Conservation (phyloP, 768 basidiomycete species). For the Suillus fuscotomentosus region DNA sequence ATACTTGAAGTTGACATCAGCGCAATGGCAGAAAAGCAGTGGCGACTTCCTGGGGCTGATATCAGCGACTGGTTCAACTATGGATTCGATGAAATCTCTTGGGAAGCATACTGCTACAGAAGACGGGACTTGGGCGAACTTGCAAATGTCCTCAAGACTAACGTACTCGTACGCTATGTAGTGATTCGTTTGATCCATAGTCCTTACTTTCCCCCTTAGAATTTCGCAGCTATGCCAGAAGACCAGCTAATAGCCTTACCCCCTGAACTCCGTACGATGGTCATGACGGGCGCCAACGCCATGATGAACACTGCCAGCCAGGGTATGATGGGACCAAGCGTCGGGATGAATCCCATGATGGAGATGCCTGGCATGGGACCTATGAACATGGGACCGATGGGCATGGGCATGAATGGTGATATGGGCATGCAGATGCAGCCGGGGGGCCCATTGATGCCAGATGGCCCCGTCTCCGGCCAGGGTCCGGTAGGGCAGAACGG, state of each 20-base stretch:
- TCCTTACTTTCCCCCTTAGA: constrained; percentile 40
- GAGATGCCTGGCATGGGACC: constrained; percentile 67
- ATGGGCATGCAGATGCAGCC: constrained; percentile 55
- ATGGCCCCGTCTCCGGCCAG: constrained; percentile 33
- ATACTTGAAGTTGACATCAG: constrained; percentile 84
- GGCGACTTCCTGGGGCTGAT: constrained; percentile 90
- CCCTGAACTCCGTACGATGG: constrained; percentile 81
- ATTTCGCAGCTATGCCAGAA: constrained; percentile 80
- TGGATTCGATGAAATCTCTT: constrained; percentile 95
- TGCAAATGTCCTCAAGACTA: constrained; percentile 76
- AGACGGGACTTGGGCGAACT: constrained; percentile 79
- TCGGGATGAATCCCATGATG: constrained; percentile 73
- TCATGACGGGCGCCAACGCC: constrained; percentile 77
- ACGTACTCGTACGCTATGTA: constrained; percentile 64
- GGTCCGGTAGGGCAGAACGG: constrained; percentile 36
- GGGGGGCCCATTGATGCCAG: constrained; percentile 58
- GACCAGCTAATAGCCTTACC: constrained; percentile 77
- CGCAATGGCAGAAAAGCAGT: constrained; percentile 78
- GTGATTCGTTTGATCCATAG: background rate
- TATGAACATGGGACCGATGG: constrained; percentile 47
- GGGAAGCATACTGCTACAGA: constrained; percentile 90
- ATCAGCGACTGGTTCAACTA: constrained; percentile 99
- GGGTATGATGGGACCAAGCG: constrained; percentile 49
- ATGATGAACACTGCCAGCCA: constrained; percentile 62
- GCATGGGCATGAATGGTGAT: constrained; percentile 65